phyloP scores from a whole-genome alignment of 768 basidiomycete species.

The Trametopsis cervina region DNA sequence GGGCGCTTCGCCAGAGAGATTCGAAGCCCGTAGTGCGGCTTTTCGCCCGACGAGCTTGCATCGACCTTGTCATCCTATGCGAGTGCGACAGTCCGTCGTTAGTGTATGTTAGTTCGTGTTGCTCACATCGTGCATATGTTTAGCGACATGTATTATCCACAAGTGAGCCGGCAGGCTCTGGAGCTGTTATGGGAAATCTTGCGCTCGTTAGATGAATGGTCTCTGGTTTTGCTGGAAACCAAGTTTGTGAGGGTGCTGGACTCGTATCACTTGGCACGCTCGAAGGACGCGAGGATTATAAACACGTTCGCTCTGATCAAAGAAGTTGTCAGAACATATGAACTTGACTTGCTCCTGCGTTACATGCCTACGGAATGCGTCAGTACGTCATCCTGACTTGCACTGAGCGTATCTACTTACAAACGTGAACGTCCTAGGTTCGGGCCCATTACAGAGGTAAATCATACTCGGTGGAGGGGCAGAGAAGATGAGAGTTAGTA shows the following conservation, averaged over 20 bases:
- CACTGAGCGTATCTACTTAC: too few species aligned
- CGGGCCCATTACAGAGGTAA: too few species aligned
- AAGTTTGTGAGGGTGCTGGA: conserved; percentile 11
- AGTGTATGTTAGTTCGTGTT: neutral
- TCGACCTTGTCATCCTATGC: conserved; percentile 8
- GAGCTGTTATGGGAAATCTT: neutral
- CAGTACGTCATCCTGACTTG: neutral
- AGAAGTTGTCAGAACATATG: neutral
- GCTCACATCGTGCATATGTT: neutral
- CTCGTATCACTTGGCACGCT: conserved; percentile 6
- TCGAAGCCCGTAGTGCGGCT: neutral
- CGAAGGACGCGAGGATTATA: neutral
- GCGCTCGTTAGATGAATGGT: conserved; percentile 7
- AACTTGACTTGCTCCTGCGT: neutral
- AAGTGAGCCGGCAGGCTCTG: conserved; percentile 1
- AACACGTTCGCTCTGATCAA: neutral
- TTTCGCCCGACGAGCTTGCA: neutral
- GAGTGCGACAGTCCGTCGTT: neutral
- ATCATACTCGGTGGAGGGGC: too few species aligned
- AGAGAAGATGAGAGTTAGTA: too few species aligned
- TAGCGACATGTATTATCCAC: conserved; percentile 1
- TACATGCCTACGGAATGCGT: conserved; percentile 1
- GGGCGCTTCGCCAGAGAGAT: neutral
- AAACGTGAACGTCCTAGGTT: too few species aligned
- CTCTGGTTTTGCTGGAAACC: conserved; percentile 6